A percentile compares a stretch with the other conserved stretches of the same genome.
Conservation (phyloP, 2,329 filamentous ascomycete species). For the Calonectria fujianensis region DNA sequence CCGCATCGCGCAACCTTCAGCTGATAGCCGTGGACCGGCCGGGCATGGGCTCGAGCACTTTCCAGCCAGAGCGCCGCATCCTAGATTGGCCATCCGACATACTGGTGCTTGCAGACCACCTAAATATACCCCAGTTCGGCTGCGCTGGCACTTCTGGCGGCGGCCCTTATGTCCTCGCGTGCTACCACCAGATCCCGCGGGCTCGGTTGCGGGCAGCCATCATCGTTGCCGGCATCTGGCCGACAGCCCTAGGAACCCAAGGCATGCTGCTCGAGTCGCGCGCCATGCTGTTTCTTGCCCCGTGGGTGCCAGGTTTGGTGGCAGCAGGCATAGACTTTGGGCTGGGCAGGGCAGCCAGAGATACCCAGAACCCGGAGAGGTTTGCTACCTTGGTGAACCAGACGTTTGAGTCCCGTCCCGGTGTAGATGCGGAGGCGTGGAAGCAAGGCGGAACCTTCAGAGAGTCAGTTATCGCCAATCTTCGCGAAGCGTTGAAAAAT, state of each 20-base stretch:
- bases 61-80: constrained; percentile 2
- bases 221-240: constrained; percentile 45
- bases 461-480: constrained; percentile 17
- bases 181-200: constrained; percentile 44
- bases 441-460: constrained; percentile 27
- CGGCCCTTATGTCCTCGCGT: constrained; percentile 56
- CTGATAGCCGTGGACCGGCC: constrained; percentile 28
- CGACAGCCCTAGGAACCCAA: constrained; percentile 34
- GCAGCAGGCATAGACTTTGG: constrained; percentile 28
- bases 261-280: constrained; percentile 43
- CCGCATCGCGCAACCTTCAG: constrained; percentile 2
- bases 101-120: constrained; percentile 50
- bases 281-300: constrained; percentile 40
- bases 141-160: constrained; percentile 57
- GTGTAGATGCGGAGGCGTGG: constrained; percentile 35
- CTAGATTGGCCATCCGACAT: constrained; percentile 29
- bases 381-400: constrained; percentile 24
- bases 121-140: constrained; percentile 50
- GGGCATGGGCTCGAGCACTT: constrained; percentile 15
- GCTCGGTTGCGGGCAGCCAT: constrained; percentile 33
- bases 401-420: constrained; percentile 27
- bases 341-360: constrained; percentile 35
- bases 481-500: constrained; percentile 38
- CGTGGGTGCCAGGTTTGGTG: constrained; percentile 35
- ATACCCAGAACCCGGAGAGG: constrained; percentile 28